phyloP scores from a whole-genome alignment of 31 red algal genomes.

The Porphyra umbilicalis region DNA sequence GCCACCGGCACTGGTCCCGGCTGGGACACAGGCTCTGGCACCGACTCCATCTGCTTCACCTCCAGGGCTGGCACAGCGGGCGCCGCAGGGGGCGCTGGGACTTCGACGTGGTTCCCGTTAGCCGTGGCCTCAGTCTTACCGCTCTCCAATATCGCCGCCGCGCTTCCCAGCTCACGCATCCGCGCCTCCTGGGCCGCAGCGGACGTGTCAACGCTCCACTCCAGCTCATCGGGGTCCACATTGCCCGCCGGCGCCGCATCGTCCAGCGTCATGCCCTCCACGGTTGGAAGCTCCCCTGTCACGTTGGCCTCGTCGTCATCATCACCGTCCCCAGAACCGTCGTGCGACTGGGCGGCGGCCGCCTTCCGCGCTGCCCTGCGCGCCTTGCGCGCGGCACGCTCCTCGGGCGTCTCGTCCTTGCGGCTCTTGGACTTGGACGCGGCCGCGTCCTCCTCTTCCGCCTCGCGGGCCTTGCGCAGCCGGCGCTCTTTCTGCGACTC shows the following conservation, averaged over 20 bases:
- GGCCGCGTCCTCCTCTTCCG: conserved; percentile 24
- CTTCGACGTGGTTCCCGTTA: background rate
- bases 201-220: conserved; percentile 83
- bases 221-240: conserved; percentile 37
- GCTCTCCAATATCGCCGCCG: conserved; percentile 59
- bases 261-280: conserved; percentile 4
- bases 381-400: conserved; percentile 39
- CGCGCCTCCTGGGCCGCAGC: conserved; percentile 69
- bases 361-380: background rate
- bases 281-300: background rate
- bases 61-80: background rate
- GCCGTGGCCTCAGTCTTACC: background rate
- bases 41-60: background rate
- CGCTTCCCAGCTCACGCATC: conserved; percentile 33
- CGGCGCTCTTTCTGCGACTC: conserved; percentile 69
- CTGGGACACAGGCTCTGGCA: background rate
- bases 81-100: background rate
- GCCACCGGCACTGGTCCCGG: background rate
- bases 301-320: conserved; percentile 36
- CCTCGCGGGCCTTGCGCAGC: conserved; percentile 25
- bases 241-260: background rate
- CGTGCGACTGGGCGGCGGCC: background rate
- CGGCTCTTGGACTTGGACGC: conserved; percentile 2
- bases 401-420: conserved; percentile 16
- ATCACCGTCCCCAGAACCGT: conserved; percentile 2